These are phyloP conservation scores for Pseudogymnoascus sp. DNA, from an alignment of 2,329 filamentous ascomycete genomes.

Conservation along the genomic window DNA sequence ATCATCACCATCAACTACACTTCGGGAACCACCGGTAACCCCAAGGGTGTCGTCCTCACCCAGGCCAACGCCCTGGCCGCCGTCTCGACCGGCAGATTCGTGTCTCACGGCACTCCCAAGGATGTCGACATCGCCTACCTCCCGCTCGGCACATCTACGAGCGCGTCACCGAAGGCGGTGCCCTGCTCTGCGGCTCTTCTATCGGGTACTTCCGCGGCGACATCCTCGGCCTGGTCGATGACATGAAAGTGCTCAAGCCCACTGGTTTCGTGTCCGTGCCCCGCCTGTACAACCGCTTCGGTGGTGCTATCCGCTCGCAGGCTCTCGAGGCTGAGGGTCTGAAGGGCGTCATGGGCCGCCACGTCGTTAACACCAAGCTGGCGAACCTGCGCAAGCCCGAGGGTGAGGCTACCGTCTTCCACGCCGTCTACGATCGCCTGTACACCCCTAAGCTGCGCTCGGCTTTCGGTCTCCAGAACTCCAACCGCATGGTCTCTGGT, in stretches of 20 bases:
- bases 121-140: slow-evolving; percentile 80
- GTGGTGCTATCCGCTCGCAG: slow-evolving; percentile 69
- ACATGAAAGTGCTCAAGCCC: slow-evolving; percentile 80
- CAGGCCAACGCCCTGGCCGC: slow-evolving; percentile 76
- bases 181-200: slow-evolving; percentile 62
- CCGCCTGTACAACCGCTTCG: slow-evolving; percentile 85
- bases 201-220: slow-evolving; percentile 96
- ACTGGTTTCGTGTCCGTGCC: slow-evolving; percentile 84
- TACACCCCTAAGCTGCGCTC: slow-evolving; percentile 83
- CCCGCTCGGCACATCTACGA: slow-evolving; percentile 89
- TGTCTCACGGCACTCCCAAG: slow-evolving; percentile 42
- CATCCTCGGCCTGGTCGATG: slow-evolving; percentile 77
- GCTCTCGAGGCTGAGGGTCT: slow-evolving; percentile 75
- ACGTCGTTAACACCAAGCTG: slow-evolving; percentile 73
- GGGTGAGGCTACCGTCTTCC: slow-evolving; percentile 70
- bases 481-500: slow-evolving; percentile 72
- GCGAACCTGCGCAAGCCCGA: slow-evolving; percentile 66
- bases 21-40: slow-evolving; percentile 74
- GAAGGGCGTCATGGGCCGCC: slow-evolving; percentile 72
- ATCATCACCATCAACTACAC: slow-evolving; percentile 88
- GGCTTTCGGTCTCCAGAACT: slow-evolving; percentile 74
- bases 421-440: slow-evolving; percentile 75
- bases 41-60: slow-evolving; percentile 77
- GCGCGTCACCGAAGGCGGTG: slow-evolving; percentile 71
- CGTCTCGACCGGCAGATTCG: slow-evolving; percentile 51